Conservation (phyloP, 1,284 basidiomycete species). For the Cutaneotrichosporon sp. region DNA sequence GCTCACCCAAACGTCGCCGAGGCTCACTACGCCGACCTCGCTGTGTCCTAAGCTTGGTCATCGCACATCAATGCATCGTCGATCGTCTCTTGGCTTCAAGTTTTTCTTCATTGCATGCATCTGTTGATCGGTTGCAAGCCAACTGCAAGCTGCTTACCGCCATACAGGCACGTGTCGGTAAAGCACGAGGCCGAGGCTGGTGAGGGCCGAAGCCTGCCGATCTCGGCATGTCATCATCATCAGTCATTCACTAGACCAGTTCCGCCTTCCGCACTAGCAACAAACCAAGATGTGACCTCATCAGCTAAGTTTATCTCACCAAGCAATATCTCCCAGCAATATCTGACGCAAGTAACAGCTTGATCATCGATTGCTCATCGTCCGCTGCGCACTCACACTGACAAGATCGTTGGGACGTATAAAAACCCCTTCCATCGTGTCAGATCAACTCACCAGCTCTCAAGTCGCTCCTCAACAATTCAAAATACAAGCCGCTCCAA, state of each 20-base stretch:
- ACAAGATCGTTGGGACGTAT: neutral
- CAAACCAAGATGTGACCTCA: too few relatives aligned
- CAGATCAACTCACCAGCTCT: neutral
- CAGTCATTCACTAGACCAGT: neutral
- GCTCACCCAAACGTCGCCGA: slow-evolving; percentile 23
- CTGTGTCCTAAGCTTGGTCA: neutral
- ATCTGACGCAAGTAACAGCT: neutral
- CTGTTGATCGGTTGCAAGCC: neutral
- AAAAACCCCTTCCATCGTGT: neutral
- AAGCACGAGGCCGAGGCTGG: too few relatives aligned
- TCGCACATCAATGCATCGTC: neutral
- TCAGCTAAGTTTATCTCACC: too few relatives aligned
- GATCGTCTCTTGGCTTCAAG: neutral
- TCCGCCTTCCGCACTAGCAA: neutral
- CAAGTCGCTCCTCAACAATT: neutral
- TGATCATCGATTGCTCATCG: neutral
- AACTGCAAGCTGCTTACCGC: too few relatives aligned
- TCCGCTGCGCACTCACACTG: neutral
- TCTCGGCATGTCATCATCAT: neutral
- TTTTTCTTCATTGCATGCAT: neutral
- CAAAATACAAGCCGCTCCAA: neutral
- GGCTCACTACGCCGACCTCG: slow-evolving; percentile 14
- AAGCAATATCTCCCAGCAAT: neutral
- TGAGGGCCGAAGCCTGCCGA: too few relatives aligned
- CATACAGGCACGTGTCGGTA: too few relatives aligned